A percentile compares a stretch with the other conserved stretches of the same genome.
Evolutionary conservation across 176 grass and related monocot genomes (phyloP).

Genomic region (Saccharum spontaneum): DNA sequence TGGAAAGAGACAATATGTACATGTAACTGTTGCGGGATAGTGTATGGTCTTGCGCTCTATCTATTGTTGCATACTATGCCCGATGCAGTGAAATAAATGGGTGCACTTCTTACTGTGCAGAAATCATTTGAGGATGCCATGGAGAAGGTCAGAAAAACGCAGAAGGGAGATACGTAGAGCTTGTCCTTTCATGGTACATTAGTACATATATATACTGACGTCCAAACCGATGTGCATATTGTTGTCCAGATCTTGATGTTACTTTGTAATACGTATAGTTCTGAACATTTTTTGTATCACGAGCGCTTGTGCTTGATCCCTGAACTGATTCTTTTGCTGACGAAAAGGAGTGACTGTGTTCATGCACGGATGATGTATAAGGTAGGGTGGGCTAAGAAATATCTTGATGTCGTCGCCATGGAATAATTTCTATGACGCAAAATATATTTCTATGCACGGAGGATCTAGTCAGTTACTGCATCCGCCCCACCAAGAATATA

Average conservation of each 20-base stretch:
- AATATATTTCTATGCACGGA: too few species aligned
- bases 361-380: too few species aligned
- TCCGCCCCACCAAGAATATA: neutral
- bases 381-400: too few species aligned
- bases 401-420: too few species aligned
- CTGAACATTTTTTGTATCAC: neutral
- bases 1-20: neutral
- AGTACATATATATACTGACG: neutral
- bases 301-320: too few species aligned
- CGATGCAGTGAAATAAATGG: neutral
- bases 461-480: too few species aligned
- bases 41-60: neutral
- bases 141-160: slow-evolving; percentile 43
- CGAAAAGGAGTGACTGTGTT: neutral
- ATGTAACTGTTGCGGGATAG: neutral
- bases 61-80: slow-evolving; percentile 9
- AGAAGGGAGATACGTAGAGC: slow-evolving; percentile 39
- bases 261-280: neutral
- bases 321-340: neutral
- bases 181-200: neutral
- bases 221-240: neutral
- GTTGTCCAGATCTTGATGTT: slow-evolving; percentile 7
- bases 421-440: too few species aligned
- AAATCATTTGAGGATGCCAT: slow-evolving; percentile 79
- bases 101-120: slow-evolving; percentile 25